Evolutionary conservation across 129 eudicot genomes (phyloP).

Genomic region (Flaveria brownii): DNA sequence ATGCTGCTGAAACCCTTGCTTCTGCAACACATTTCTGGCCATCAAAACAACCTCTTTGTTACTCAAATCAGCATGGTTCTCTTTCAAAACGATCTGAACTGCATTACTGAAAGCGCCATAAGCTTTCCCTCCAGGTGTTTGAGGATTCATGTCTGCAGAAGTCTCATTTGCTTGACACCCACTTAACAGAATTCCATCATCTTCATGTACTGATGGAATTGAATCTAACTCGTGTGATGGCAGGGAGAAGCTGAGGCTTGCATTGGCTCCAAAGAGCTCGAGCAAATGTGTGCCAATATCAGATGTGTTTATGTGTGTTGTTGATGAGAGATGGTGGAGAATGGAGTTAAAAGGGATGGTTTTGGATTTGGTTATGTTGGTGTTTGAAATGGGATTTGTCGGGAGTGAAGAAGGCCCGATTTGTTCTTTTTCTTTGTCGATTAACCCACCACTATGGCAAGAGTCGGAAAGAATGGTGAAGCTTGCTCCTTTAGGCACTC

Average conservation of each 20-base stretch:
- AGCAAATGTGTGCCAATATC: constrained; percentile 66
- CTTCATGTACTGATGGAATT: constrained; percentile 42
- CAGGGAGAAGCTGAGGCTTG: constrained; percentile 48
- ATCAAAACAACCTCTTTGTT: constrained; percentile 56
- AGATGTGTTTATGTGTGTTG: constrained; percentile 46
- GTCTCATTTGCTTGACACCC: constrained; percentile 88
- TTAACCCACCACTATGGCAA: constrained; percentile 93
- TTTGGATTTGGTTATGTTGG: constrained; percentile 40
- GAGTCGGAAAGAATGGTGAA: constrained; percentile 91
- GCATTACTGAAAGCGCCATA: constrained; percentile 89
- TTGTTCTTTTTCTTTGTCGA: constrained; percentile 88
- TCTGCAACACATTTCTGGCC: constrained; percentile 56
- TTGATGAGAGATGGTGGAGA: constrained; percentile 45
- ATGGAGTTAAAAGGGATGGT: constrained; percentile 56
- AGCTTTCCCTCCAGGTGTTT: constrained; percentile 45
- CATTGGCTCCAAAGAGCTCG: constrained; percentile 56
- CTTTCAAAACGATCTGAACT: constrained; percentile 55
- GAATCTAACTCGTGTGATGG: constrained; percentile 30
- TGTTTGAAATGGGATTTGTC: background rate
- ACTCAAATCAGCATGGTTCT: constrained; percentile 34
- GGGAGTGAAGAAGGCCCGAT: constrained; percentile 55
- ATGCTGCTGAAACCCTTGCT: constrained; percentile 64
- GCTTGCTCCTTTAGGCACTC: constrained; percentile 63
- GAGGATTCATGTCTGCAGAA: constrained; percentile 59
- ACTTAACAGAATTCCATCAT: constrained; percentile 74